Evolutionary conservation across 2,329 filamentous ascomycete genomes (phyloP).

Genomic region (Zymoseptoria brevis): DNA sequence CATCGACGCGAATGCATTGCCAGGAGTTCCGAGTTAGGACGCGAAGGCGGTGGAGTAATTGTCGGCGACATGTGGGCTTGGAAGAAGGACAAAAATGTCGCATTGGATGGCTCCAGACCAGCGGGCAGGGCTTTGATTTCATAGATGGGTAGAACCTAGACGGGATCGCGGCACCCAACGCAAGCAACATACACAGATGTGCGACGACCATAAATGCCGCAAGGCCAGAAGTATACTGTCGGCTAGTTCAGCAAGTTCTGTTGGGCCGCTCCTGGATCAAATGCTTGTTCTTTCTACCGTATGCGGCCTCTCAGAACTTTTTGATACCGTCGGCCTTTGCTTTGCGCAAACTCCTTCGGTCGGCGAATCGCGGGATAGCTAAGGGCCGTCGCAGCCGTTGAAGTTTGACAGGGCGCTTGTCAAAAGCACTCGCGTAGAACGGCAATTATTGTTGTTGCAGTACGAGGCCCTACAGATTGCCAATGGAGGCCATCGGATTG

Average conservation of each 20-base stretch:
- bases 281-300: not conserved
- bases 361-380: not conserved
- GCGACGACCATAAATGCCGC: not conserved
- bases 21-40: not conserved
- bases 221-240: not conserved
- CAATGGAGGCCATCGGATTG: not conserved
- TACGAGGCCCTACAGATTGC: not conserved
- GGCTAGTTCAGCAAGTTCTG: not conserved
- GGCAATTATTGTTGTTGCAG: not conserved
- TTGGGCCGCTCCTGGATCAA: constrained; percentile 2
- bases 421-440: not conserved
- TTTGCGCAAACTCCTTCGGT: not conserved
- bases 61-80: not conserved
- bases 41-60: not conserved
- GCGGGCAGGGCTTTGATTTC: not conserved
- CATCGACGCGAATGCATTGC: not conserved
- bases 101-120: not conserved
- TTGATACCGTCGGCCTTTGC: not conserved
- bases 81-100: not conserved
- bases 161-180: not conserved
- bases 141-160: too few species aligned
- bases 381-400: not conserved
- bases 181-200: not conserved
- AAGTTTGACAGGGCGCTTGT: too few species aligned
- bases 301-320: not conserved